phyloP scores from a whole-genome alignment of 2,329 filamentous ascomycete species.

The Fusarium vanettenii region DNA sequence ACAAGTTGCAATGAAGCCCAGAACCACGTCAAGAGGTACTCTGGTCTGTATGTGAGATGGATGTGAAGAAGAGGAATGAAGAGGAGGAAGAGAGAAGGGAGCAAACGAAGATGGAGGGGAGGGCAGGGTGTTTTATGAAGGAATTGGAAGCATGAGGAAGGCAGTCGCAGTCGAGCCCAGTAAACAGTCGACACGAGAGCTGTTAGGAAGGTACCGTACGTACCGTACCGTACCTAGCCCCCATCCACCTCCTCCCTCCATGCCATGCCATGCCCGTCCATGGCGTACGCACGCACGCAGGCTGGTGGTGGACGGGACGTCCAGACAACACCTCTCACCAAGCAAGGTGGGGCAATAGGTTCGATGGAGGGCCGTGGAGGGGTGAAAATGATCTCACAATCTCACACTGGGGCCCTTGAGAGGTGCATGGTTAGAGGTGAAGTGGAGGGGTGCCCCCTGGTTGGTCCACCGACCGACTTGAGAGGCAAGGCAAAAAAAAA shows the following conservation, averaged over 20 bases:
- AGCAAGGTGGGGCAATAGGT: slow-evolving; percentile 38
- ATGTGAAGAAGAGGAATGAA: slow-evolving; percentile 20
- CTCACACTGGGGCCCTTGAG: slow-evolving; percentile 15
- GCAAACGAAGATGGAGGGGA: slow-evolving; percentile 22
- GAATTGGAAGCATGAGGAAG: slow-evolving; percentile 29
- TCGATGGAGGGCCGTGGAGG: slow-evolving; percentile 19
- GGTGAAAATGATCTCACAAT: slow-evolving; percentile 38
- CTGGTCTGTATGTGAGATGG: slow-evolving; percentile 24
- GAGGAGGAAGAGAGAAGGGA: slow-evolving; percentile 19
- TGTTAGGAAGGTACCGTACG: slow-evolving; percentile 21
- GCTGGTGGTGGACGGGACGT: slow-evolving; percentile 5
- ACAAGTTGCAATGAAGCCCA: slow-evolving; percentile 25
- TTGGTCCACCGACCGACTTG: not conserved
- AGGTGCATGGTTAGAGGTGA: slow-evolving; percentile 2
- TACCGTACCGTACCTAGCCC: not conserved
- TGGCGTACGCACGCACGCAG: not conserved
- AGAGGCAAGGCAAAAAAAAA: not conserved
- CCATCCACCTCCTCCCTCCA: slow-evolving; percentile 6
- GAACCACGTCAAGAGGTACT: slow-evolving; percentile 18
- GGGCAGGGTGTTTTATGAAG: slow-evolving; percentile 34
- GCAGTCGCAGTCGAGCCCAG: slow-evolving; percentile 28
- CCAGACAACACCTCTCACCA: slow-evolving; percentile 22
- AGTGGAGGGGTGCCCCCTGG: slow-evolving; percentile 22
- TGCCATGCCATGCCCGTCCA: not conserved
- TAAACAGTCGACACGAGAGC: slow-evolving; percentile 37